phyloP scores from a whole-genome alignment of 768 basidiomycete genomes.

The Rhodotorula graminis region DNA sequence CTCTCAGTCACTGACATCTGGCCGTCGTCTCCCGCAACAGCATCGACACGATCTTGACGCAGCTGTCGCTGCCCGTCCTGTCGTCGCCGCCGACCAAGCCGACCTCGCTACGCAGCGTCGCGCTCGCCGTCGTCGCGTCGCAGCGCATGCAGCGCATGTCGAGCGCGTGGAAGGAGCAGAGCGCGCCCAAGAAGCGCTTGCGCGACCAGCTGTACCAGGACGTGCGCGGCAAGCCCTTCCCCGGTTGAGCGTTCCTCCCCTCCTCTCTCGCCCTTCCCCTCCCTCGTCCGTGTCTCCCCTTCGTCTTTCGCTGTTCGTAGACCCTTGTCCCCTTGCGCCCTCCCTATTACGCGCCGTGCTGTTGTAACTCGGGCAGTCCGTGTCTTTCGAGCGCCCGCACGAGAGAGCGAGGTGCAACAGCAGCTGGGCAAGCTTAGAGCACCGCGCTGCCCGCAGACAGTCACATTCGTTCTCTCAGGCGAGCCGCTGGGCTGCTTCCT shows the following conservation, averaged over 20 bases:
- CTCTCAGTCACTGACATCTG: background rate
- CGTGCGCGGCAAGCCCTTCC: slow-evolving; percentile 36
- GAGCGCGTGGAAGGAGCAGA: slow-evolving; percentile 28
- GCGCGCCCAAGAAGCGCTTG: slow-evolving; percentile 27
- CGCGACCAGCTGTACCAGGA: slow-evolving; percentile 36
- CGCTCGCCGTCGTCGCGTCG: slow-evolving; percentile 34
- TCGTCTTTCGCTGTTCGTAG: background rate
- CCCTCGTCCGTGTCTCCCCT: background rate
- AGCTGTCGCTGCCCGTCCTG: slow-evolving; percentile 26
- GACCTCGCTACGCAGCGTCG: slow-evolving; percentile 27
- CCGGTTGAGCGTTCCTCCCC: background rate
- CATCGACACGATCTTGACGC: slow-evolving; percentile 31
- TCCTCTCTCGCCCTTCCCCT: background rate
- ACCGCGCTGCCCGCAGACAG: too few species aligned
- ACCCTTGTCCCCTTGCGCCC: background rate
- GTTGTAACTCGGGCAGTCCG: background rate
- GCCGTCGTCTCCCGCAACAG: slow-evolving; percentile 1
- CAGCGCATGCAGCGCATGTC: slow-evolving; percentile 29
- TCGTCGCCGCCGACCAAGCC: background rate
- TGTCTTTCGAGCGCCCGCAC: too few species aligned
- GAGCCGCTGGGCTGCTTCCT: too few species aligned
- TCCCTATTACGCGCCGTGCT: background rate
- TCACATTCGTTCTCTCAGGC: too few species aligned
- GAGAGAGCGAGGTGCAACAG: too few species aligned
- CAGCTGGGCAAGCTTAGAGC: too few species aligned